Conservation (phyloP, 1,284 basidiomycete species). For the Coriolopsis trogii region DNA sequence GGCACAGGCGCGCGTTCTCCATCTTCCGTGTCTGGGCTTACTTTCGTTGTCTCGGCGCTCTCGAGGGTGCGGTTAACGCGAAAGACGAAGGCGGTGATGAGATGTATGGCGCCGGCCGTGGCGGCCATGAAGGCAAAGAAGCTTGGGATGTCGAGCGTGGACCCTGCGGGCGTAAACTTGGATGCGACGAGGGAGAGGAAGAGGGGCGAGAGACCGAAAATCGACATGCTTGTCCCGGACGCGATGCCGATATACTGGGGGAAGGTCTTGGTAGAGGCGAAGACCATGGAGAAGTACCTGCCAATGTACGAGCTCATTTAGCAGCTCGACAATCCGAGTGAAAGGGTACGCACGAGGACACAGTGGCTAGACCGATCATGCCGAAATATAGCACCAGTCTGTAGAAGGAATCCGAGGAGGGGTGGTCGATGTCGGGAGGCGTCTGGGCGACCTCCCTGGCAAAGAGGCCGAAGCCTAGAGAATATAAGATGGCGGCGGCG, state of each 20-base stretch:
- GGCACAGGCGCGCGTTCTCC: background rate
- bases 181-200: constrained; percentile 70
- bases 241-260: constrained; percentile 65
- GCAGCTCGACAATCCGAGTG: background rate
- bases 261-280: constrained; percentile 73
- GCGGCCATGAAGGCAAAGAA: constrained; percentile 63
- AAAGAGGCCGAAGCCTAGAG: constrained; percentile 61
- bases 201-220: constrained; percentile 78
- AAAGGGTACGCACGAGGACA: constrained; percentile 60
- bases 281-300: constrained; percentile 76
- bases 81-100: constrained; percentile 46
- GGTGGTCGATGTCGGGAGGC: constrained; percentile 39
- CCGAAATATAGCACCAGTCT: constrained; percentile 61
- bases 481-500: constrained; percentile 60
- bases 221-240: constrained; percentile 65
- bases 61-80: constrained; percentile 16
- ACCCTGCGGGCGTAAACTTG: constrained; percentile 50
- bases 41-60: background rate
- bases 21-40: background rate
- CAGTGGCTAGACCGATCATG: constrained; percentile 65
- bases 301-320: background rate
- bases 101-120: constrained; percentile 53
- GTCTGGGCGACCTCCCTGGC: constrained; percentile 55
- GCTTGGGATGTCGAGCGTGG: constrained; percentile 54
- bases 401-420: constrained; percentile 50